Conservation (phyloP, 768 basidiomycete species). For the Macrolepiota dolichaula region DNA sequence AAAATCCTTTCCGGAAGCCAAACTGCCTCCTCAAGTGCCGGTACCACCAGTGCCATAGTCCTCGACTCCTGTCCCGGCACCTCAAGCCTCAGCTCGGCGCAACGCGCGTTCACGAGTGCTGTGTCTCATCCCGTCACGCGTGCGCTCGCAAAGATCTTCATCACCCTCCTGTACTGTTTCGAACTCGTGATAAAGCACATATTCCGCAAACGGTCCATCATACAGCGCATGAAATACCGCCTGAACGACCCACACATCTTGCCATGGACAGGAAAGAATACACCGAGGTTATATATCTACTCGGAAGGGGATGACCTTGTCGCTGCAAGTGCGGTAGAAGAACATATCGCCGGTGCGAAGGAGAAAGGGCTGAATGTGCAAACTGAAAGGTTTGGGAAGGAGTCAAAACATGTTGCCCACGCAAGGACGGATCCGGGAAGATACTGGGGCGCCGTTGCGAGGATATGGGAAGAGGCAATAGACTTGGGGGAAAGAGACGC, state of each 20-base stretch:
- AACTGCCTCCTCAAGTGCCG: slow-evolving; percentile 6
- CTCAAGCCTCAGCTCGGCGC: slow-evolving; percentile 21
- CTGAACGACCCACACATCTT: slow-evolving; percentile 27
- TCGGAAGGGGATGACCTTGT: slow-evolving; percentile 41
- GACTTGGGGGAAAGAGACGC: neutral
- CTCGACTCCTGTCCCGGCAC: slow-evolving; percentile 46
- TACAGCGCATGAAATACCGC: slow-evolving; percentile 24
- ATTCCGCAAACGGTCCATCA: slow-evolving; percentile 17
- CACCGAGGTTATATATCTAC: slow-evolving; percentile 44
- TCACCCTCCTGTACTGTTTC: slow-evolving; percentile 26
- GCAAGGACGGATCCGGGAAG: slow-evolving; percentile 36
- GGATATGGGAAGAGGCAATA: slow-evolving; percentile 33
- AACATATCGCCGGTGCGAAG: slow-evolving; percentile 29
- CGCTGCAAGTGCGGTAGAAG: slow-evolving; percentile 30
- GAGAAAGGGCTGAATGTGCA: slow-evolving; percentile 30
- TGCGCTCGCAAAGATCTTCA: slow-evolving; percentile 18
- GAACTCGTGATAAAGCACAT: slow-evolving; percentile 19
- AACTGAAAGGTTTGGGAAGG: slow-evolving; percentile 31
- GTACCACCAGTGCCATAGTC: slow-evolving; percentile 30
- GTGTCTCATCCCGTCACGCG: slow-evolving; percentile 28
- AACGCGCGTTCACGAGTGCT: slow-evolving; percentile 28
- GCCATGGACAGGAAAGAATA: slow-evolving; percentile 34
- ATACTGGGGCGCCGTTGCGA: slow-evolving; percentile 40
- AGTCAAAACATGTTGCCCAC: slow-evolving; percentile 44
- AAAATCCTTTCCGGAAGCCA: slow-evolving; percentile 24